Conservation (phyloP, 2,329 filamentous ascomycete species). For the Paecilomyces niveus region DNA sequence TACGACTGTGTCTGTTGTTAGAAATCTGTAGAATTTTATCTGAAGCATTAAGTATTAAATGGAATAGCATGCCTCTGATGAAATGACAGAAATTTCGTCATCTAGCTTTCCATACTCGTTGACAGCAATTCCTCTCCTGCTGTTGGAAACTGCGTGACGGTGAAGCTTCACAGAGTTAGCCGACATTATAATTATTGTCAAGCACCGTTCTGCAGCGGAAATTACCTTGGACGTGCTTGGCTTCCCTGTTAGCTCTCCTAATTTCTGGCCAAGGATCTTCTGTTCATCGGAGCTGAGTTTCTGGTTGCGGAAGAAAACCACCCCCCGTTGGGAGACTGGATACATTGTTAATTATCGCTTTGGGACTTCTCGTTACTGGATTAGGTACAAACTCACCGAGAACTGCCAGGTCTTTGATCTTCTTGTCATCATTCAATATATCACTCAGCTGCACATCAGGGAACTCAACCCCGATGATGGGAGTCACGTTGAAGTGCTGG, state of each 20-base stretch:
- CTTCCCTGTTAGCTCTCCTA: conserved; percentile 33
- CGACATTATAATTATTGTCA: background rate
- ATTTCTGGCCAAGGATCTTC: conserved; percentile 6
- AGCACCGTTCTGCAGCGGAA: background rate
- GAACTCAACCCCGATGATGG: conserved; percentile 41
- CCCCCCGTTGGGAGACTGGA: conserved; percentile 40
- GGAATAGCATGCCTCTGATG: conserved; percentile 12
- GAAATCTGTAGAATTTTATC: background rate
- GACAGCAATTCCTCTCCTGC: conserved; percentile 23
- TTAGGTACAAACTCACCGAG: conserved; percentile 4
- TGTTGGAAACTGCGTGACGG: conserved; percentile 35
- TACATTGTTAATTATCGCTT: background rate
- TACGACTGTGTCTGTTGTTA: background rate
- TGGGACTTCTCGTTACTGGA: background rate
- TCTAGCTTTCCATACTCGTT: conserved; percentile 32
- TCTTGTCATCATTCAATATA: conserved; percentile 27
- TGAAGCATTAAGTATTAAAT: background rate
- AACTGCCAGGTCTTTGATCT: conserved; percentile 31
- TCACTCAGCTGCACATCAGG: conserved; percentile 26
- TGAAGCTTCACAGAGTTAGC: conserved; percentile 11
- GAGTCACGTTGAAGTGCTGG: conserved; percentile 35
- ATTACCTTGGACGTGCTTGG: conserved; percentile 21
- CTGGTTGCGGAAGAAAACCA: conserved; percentile 16
- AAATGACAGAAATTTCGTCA: conserved; percentile 37
- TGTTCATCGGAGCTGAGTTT: conserved; percentile 3